These are phyloP conservation scores for Deinandra increscens DNA, from an alignment of 129 eudicot species.

Conservation along the genomic window DNA sequence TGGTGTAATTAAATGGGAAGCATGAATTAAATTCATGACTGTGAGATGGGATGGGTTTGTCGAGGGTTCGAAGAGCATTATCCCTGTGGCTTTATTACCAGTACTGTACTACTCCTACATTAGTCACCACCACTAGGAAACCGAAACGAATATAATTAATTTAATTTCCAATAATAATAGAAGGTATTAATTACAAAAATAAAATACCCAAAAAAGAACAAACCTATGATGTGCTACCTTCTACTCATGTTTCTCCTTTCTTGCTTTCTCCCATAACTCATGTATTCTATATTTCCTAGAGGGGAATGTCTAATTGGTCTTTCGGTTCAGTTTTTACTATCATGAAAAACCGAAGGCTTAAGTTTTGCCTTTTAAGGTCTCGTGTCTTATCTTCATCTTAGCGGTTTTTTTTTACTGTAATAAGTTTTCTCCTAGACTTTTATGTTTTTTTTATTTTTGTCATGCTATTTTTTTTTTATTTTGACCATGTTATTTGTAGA, in stretches of 20 bases:
- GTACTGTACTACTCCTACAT: constrained; percentile 31
- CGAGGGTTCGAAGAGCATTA: constrained; percentile 34
- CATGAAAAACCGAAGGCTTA: no score
- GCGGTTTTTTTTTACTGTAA: no score
- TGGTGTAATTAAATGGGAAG: constrained; percentile 17
- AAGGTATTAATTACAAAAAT: background rate
- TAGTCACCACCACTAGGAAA: constrained; percentile 17
- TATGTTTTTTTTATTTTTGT: no score
- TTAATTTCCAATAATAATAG: no score
- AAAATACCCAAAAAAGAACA: constrained; percentile 25
- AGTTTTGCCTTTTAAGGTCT: no score
- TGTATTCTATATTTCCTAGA: background rate
- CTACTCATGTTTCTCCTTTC: constrained; percentile 23
- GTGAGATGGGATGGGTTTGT: constrained; percentile 35
- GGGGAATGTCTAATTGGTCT: no score
- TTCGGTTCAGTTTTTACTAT: no score
- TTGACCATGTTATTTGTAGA: no score
- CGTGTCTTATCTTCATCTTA: no score
- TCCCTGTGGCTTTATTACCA: constrained; percentile 38
- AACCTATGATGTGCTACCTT: constrained; percentile 29
- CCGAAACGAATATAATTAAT: background rate
- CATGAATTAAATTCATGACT: constrained; percentile 34
- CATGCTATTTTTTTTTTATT: no score
- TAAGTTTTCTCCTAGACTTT: no score
- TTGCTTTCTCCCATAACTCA: constrained; percentile 4